Conservation (phyloP, 2,329 filamentous ascomycete genomes). For the Sclerotinia glacialis region DNA sequence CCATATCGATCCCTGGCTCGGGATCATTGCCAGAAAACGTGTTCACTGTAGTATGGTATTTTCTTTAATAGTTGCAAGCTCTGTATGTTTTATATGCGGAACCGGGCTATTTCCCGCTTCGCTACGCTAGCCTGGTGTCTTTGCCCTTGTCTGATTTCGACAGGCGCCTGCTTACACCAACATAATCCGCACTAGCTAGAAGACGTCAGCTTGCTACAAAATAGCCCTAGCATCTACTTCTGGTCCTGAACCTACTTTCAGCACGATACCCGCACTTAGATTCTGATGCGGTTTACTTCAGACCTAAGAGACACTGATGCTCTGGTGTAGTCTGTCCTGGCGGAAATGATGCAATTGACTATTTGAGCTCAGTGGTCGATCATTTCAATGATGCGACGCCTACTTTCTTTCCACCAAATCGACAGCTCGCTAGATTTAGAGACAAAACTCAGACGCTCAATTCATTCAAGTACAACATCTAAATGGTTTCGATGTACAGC, state of each 20-base stretch:
- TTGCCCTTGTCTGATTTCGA: not conserved
- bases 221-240: not conserved
- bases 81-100: too few species aligned
- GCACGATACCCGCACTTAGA: not conserved
- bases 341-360: not conserved
- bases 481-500: not conserved
- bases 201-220: not conserved
- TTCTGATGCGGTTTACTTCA: not conserved
- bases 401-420: not conserved
- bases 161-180: not conserved
- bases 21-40: too few species aligned
- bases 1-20: not conserved
- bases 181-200: not conserved
- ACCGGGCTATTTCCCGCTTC: too few species aligned
- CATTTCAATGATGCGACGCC: not conserved
- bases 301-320: not conserved
- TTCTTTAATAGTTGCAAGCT: too few species aligned
- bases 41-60: too few species aligned
- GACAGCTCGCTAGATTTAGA: not conserved
- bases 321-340: not conserved
- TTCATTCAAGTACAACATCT: not conserved
- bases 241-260: not conserved
- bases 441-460: not conserved
- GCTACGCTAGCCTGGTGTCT: too few species aligned
- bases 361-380: not conserved